Evolutionary conservation across 768 basidiomycete genomes (phyloP), one percentile per base, ranked within the genome.

Genomic region (Calocybe indica): DNA sequence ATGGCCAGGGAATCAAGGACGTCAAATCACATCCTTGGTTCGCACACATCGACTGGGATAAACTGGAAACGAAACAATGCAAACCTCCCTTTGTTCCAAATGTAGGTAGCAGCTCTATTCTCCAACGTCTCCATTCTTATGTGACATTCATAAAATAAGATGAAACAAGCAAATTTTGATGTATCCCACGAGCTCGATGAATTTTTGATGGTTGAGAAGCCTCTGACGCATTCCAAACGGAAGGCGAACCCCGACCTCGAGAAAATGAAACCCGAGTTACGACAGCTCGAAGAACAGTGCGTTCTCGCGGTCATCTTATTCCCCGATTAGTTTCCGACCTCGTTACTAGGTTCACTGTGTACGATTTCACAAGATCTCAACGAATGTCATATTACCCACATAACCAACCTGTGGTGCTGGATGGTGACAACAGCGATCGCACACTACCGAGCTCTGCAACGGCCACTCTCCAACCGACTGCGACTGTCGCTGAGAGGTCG

Each of bases 151-250:
- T 37, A 43, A 43, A 37, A 50, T 28, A 60, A 99, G 94, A 82
- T 87, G 66, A 93, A 94, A 63, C 86, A 86, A 66, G 90, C 93
- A n/a, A 98, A 99, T 65, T 99, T 98, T 65, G 95, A 99, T 61
- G 86, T 96, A 34, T 83, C 92, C 33, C 93, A 98, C 60, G 96
- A 98, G 70, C 79, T 99, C 7, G 94, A 99, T 62, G 96, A 99
- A 64, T 88, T 98, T 58, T 66, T 99, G 59, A 81, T 98, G 78
- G 94, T 94, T 45, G 95, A 98, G 69, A 97, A 97, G 63, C 95
- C 95, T n/a, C 70, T 98, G 47, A 96, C 92, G 47, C 92, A 94
- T 52, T 75, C 88, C 39, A 96, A 92, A 65, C 84, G 96, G 33
- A 98, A 95, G 61, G 83, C 80, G 31, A 88, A 92, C 54, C 73